These are phyloP conservation scores for Solanum bulbocastanum DNA, from an alignment of 257 asterid genomes.

Conservation along the genomic window DNA sequence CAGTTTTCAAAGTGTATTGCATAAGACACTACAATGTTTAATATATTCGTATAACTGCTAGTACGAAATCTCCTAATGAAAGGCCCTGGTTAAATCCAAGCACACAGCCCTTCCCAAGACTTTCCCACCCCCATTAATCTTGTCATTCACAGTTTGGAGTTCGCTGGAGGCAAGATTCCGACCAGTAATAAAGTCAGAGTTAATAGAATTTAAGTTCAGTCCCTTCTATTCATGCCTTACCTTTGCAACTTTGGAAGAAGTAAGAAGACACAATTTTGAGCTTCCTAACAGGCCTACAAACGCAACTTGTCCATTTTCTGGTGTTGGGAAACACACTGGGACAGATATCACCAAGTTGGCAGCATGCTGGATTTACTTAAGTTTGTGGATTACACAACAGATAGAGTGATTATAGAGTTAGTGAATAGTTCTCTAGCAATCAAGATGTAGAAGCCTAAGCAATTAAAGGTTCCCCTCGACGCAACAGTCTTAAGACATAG, in stretches of 20 bases:
- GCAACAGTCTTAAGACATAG: background rate
- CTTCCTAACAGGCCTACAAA: background rate
- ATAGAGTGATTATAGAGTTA: background rate
- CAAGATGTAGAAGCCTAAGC: background rate
- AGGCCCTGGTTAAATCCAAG: background rate
- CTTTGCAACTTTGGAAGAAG: background rate
- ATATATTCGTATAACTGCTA: background rate
- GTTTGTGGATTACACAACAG: background rate
- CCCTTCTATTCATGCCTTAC: background rate
- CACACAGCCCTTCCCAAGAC: background rate
- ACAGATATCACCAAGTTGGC: background rate
- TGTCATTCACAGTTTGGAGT: background rate
- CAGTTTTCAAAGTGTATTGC: background rate
- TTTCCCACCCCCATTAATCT: background rate
- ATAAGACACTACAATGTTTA: background rate
- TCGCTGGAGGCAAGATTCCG: background rate
- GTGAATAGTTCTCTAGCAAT: background rate
- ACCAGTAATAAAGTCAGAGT: background rate
- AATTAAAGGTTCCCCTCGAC: background rate
- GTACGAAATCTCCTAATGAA: background rate
- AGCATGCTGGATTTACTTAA: background rate
- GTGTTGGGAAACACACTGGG: background rate
- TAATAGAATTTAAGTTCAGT: background rate
- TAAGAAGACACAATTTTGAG: background rate
- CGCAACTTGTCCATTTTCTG: background rate